Percentiles rank a stretch among this genome's conserved stretches.
These are phyloP conservation scores for Pelargonium citronellum DNA, from an alignment of 441 rosid species.

Conservation along the genomic window DNA sequence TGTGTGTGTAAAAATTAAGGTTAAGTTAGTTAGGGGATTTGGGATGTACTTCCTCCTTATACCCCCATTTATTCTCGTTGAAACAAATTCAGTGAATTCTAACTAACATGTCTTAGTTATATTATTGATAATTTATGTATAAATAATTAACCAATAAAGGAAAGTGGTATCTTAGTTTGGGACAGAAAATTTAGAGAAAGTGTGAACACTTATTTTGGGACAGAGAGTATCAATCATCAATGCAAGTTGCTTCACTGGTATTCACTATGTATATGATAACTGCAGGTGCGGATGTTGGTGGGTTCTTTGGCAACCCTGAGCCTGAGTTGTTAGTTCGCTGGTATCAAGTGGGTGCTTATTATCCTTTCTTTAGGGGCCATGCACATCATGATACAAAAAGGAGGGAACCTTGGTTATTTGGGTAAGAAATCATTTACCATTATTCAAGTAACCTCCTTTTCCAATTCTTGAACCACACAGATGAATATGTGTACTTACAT, in stretches of 20 bases:
- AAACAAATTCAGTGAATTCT: too few species aligned
- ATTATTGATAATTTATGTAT: too few species aligned
- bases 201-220: too few species aligned
- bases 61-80: too few species aligned
- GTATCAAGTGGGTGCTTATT: conserved; percentile 98
- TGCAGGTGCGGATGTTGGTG: conserved; percentile 96
- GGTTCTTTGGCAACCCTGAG: conserved; percentile 95
- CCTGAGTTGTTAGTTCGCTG: conserved; percentile 88
- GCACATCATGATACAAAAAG: conserved; percentile 98
- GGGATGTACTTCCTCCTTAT: too few species aligned
- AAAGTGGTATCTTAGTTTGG: too few species aligned
- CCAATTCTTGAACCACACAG: neutral
- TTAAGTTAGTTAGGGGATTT: too few species aligned
- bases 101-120: too few species aligned
- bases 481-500: neutral
- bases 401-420: conserved; percentile 98
- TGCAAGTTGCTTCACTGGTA: neutral
- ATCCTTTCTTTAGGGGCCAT: conserved; percentile 96
- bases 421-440: conserved; percentile 41
- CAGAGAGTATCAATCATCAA: neutral
- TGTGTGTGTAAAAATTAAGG: too few species aligned
- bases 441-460: conserved; percentile 13
- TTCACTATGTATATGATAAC: conserved; percentile 18
- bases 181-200: too few species aligned
- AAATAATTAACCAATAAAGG: too few species aligned